Evolutionary conservation across 2,329 filamentous ascomycete genomes (phyloP).

Genomic region (Botrytis paeoniae): DNA sequence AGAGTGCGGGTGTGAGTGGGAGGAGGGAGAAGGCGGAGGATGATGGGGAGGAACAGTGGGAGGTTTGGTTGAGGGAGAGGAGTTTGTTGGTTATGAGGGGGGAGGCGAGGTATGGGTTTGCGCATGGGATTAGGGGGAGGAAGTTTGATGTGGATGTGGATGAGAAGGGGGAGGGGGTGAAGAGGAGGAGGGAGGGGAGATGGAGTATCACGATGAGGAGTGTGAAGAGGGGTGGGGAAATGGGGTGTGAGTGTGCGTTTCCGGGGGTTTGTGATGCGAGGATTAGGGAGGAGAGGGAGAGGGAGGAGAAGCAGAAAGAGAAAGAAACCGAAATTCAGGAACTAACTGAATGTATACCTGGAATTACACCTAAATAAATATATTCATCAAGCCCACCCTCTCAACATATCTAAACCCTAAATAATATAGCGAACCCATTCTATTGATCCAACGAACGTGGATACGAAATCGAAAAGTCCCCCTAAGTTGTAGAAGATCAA

Average conservation of each 20-base stretch:
- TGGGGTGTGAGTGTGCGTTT: conserved; percentile 17
- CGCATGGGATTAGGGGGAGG: conserved; percentile 19
- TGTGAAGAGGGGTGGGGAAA: conserved; percentile 12
- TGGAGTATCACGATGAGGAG: conserved; percentile 23
- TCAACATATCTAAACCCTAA: background rate
- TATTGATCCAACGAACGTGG: background rate
- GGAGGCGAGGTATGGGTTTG: conserved; percentile 20
- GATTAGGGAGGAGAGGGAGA: conserved; percentile 19
- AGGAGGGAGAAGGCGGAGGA: background rate
- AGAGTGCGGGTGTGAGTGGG: background rate
- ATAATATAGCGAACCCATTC: no score
- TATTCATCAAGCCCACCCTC: background rate
- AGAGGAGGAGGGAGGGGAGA: conserved; percentile 16
- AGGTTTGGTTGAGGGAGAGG: conserved; percentile 15
- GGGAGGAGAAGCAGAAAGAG: background rate
- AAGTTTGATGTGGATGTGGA: conserved; percentile 18
- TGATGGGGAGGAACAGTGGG: conserved; percentile 5
- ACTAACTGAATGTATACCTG: background rate
- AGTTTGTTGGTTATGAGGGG: conserved; percentile 21
- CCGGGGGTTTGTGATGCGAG: conserved; percentile 23
- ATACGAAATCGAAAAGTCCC: background rate
- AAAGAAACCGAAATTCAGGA: background rate
- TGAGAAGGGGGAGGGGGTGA: background rate
- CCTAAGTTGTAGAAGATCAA: no score
- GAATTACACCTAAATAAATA: background rate